Conservation (phyloP, 176 grass and related monocot species). For the Hordeum vulgare region DNA sequence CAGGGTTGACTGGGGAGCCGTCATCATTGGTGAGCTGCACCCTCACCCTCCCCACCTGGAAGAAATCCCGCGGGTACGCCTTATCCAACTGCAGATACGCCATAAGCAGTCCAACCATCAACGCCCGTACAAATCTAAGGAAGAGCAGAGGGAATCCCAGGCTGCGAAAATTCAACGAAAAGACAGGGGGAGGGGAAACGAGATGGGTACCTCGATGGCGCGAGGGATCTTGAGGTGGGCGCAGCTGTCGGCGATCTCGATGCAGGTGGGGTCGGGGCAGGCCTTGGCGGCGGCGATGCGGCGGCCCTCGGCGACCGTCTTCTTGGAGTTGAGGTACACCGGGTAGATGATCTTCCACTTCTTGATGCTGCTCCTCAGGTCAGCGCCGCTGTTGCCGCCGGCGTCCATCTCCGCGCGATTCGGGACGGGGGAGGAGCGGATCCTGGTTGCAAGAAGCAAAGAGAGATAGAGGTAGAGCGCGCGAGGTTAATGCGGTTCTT, state of each 20-base stretch:
- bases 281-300: slow-evolving; percentile 60
- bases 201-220: slow-evolving; percentile 47
- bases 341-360: slow-evolving; percentile 96
- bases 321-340: slow-evolving; percentile 96
- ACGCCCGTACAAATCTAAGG: neutral
- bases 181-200: neutral
- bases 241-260: slow-evolving; percentile 86
- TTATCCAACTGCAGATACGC: slow-evolving; percentile 61
- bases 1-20: slow-evolving; percentile 63
- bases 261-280: slow-evolving; percentile 80
- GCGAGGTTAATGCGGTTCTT: neutral
- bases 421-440: neutral
- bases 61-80: slow-evolving; percentile 90
- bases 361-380: slow-evolving; percentile 54
- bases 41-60: slow-evolving; percentile 89
- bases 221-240: slow-evolving; percentile 75
- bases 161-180: neutral
- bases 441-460: slow-evolving; percentile 1
- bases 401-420: slow-evolving; percentile 34
- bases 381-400: slow-evolving; percentile 2
- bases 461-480: neutral
- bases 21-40: slow-evolving; percentile 81
- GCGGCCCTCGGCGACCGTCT: slow-evolving; percentile 81
- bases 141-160: neutral
- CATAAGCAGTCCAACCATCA: neutral